phyloP scores from a whole-genome alignment of 306 rosid species.

The Sphenostylis stenocarpa region DNA sequence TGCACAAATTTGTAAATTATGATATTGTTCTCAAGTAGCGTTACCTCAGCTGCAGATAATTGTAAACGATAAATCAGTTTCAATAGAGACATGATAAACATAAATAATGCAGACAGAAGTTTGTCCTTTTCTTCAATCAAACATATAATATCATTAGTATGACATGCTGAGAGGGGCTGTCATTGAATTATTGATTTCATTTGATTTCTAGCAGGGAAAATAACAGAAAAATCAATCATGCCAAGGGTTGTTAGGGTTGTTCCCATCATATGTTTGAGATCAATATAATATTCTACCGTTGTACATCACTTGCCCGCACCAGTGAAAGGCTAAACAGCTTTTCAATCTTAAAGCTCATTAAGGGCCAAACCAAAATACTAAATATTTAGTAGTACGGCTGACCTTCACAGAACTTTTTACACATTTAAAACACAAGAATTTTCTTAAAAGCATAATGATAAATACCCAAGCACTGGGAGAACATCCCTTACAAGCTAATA shows the following conservation, averaged over 20 bases:
- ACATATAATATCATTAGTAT: not conserved
- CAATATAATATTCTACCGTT: not conserved
- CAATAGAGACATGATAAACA: slow-evolving; percentile 26
- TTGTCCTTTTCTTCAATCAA: not conserved
- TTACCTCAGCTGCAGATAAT: slow-evolving; percentile 76
- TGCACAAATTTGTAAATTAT: slow-evolving; percentile 82
- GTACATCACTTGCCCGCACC: not conserved
- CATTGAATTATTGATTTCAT: not conserved
- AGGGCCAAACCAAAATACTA: slow-evolving; percentile 20
- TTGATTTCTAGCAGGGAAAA: slow-evolving; percentile 2
- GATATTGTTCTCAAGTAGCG: slow-evolving; percentile 78
- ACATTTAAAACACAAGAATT: not conserved
- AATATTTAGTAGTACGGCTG: not conserved
- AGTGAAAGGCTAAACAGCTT: slow-evolving; percentile 7
- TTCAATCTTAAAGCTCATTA: slow-evolving; percentile 1
- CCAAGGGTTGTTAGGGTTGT: not conserved
- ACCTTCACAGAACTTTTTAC: not conserved
- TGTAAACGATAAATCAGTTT: slow-evolving; percentile 17
- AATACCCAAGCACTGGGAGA: too few species aligned
- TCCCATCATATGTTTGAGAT: slow-evolving; percentile 5
- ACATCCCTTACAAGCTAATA: too few species aligned
- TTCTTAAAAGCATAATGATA: not conserved
- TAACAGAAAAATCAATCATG: not conserved
- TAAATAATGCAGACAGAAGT: not conserved
- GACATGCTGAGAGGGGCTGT: not conserved